Evolutionary conservation across 352 stramenopile genomes (phyloP), one percentile per base, ranked within the genome.

Genomic region (Globisporangium ultimum): DNA sequence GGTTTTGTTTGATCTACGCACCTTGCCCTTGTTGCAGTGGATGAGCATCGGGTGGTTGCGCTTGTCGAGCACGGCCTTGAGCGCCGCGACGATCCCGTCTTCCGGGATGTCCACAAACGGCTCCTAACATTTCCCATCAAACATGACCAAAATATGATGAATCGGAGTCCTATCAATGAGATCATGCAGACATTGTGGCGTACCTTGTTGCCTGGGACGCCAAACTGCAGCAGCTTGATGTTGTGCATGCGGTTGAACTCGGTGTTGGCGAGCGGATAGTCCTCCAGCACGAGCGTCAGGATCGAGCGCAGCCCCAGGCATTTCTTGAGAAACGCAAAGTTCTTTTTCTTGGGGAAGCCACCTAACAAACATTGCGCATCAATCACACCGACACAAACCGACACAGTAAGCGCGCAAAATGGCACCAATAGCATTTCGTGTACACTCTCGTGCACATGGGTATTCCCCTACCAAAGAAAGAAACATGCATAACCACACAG

Each of bases 271-370:
- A 90, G 65, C 38, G 87, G 87, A 60, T 96, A 96, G 68, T 96
- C 87, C 62, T 96, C 87, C 53, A 93, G 69, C 41, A 96, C 84
- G 13, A 96, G 64, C 60, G 84, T 93, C 54, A 96, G 65, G 69
- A 96, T 93, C 20, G 80, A 91, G 54, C 80, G 81, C 43, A 96
- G 68, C 34, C 79, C 78, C 45, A 96, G 63, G 22, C 72, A 85
- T 58, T 88, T 84, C 43, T 85, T 80, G 2, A 96, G 63, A 56
- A 96, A 96, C 6, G 81, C 67, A 64, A 94, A 91, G 68, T 96
- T 93, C 63, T 96, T 96, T 61, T 90, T 93, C 72, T 93, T 93
- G 7, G 87, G 87, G 68, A 96, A 96, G 6, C 84, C 83, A 51
- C 79, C 79, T 89, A 43, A 9, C 2, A 21, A 34, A 1, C 24